phyloP scores from a whole-genome alignment of 2,329 filamentous ascomycete genomes.

The Fonsecaea monophora region DNA sequence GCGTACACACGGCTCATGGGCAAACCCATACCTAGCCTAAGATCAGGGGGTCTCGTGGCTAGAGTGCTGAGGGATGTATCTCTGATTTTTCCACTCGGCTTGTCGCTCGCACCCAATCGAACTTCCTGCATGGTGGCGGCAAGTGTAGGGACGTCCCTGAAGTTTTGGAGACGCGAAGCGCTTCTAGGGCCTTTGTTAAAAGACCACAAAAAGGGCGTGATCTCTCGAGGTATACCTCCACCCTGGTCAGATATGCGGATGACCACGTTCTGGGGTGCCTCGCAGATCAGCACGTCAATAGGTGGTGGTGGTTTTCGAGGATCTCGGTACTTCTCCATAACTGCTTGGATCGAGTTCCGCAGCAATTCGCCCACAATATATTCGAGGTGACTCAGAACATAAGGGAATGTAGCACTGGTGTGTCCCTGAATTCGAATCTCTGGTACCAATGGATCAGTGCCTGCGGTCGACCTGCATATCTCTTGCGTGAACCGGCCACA shows the following conservation, averaged over 20 bases:
- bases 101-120: constrained; percentile 40
- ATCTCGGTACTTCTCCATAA: constrained; percentile 74
- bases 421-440: constrained; percentile 85
- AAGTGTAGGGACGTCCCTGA: constrained; percentile 85
- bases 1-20: constrained; percentile 94
- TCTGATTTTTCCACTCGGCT: constrained; percentile 45
- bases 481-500: constrained; percentile 78
- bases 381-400: constrained; percentile 93
- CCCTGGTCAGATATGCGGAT: constrained; percentile 95
- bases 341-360: constrained; percentile 91
- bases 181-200: constrained; percentile 91
- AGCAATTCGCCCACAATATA: constrained; percentile 96
- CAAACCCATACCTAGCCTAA: constrained; percentile 89
- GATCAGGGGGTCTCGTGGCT: constrained; percentile 80
- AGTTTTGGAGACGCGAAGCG: constrained; percentile 78
- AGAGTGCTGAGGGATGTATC: constrained; percentile 78
- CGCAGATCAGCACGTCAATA: constrained; percentile 93
- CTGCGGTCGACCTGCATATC: constrained; percentile 77
- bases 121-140: constrained; percentile 89
- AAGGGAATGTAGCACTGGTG: constrained; percentile 88
- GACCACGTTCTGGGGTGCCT: constrained; percentile 92
- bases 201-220: constrained; percentile 91
- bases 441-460: constrained; percentile 73
- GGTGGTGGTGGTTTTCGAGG: constrained; percentile 67
- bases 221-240: constrained; percentile 84